A percentile compares a stretch with the other conserved stretches of the same genome.
phyloP scores from a whole-genome alignment of 2,329 filamentous ascomycete species.

The Cadophora sp. region DNA sequence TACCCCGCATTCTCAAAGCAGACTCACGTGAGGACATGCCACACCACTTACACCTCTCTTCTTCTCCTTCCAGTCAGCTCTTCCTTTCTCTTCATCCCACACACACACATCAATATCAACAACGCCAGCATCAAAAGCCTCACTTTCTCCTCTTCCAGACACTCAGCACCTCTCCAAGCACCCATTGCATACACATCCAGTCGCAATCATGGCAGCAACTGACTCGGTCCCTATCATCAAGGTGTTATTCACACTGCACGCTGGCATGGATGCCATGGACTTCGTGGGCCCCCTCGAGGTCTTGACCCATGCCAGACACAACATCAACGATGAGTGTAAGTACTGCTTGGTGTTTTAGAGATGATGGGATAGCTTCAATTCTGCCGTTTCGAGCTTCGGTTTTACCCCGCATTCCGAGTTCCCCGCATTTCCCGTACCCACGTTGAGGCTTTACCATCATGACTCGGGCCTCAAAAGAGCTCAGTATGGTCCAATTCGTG shows the following conservation, averaged over 20 bases:
- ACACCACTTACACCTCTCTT: not conserved
- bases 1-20: constrained; percentile 23
- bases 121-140: constrained; percentile 23
- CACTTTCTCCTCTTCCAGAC: constrained; percentile 5
- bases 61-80: constrained; percentile 11
- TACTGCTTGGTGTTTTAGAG: constrained; percentile 1
- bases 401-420: constrained; percentile 21
- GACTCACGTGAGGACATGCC: constrained; percentile 15
- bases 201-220: constrained; percentile 43
- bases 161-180: constrained; percentile 5
- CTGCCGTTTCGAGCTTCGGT: constrained; percentile 15
- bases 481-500: not conserved
- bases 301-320: constrained; percentile 59
- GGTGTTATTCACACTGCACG: constrained; percentile 63
- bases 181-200: constrained; percentile 22
- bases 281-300: constrained; percentile 64
- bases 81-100: constrained; percentile 2
- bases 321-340: constrained; percentile 58
- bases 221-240: constrained; percentile 52
- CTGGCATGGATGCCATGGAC: constrained; percentile 62
- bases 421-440: constrained; percentile 17
- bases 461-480: not conserved
- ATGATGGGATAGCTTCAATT: constrained; percentile 16
- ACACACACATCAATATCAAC: not conserved
- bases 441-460: not conserved